Percentiles rank a stretch among this genome's conserved stretches.
Conservation (phyloP, 139 green algal species). For the Chlamydomonas sp. region DNA sequence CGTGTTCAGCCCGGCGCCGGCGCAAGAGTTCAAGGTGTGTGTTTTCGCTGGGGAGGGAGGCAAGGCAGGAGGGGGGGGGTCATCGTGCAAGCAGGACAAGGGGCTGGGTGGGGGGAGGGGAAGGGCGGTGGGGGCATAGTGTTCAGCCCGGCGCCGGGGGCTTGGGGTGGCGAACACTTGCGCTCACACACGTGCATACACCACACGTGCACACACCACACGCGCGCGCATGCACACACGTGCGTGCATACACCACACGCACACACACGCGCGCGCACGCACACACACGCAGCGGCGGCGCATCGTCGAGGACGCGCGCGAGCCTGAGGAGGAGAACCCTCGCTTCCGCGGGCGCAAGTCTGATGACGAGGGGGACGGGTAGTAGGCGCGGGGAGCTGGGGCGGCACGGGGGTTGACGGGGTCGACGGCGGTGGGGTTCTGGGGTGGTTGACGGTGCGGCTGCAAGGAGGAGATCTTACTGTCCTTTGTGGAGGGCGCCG, state of each 20-base stretch:
- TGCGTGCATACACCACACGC: neutral
- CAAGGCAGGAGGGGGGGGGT: neutral
- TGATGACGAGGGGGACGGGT: conserved; percentile 14
- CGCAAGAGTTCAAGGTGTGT: neutral
- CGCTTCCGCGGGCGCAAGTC: conserved; percentile 7
- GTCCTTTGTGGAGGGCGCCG: no score
- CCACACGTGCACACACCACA: neutral
- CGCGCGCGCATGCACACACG: neutral
- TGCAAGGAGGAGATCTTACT: no score
- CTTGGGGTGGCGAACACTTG: no score
- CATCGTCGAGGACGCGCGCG: neutral
- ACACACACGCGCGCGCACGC: neutral
- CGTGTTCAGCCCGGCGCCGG: neutral
- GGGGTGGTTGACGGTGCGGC: no score
- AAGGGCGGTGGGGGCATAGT: no score
- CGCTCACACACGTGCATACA: no score
- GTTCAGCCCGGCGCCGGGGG: no score
- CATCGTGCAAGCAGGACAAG: neutral
- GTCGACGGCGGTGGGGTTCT: no score
- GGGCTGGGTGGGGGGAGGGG: no score
- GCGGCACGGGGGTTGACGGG: no score
- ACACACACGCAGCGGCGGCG: neutral
- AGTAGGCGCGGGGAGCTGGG: neutral
- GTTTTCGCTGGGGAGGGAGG: neutral
- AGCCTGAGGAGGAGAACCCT: conserved; percentile 15